A percentile compares a stretch with the other conserved stretches of the same genome.
Evolutionary conservation across 257 asterid species (phyloP).

Genomic region (Avicennia marina): DNA sequence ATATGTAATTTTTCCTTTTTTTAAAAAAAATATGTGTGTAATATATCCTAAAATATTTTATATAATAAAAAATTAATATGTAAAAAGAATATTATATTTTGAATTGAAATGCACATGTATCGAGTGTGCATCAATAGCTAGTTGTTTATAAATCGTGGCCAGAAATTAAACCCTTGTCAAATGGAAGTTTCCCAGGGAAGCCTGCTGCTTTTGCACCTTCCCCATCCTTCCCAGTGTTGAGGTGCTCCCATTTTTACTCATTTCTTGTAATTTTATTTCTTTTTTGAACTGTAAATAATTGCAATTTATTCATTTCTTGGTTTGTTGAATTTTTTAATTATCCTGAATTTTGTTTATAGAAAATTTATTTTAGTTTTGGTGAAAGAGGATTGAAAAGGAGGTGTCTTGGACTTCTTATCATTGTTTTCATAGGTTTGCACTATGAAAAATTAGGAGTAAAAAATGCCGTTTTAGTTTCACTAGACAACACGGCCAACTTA

Average conservation of each 20-base stretch:
- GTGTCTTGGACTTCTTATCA: background rate
- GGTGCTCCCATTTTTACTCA: conserved; percentile 25
- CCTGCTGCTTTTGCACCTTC: conserved; percentile 25
- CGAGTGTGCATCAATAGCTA: no score
- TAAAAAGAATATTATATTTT: no score
- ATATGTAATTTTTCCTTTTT: no score
- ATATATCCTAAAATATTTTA: no score
- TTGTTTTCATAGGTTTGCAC: background rate
- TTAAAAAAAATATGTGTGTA: no score
- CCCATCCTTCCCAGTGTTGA: conserved; percentile 19
- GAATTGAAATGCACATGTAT: no score
- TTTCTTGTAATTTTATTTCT: background rate
- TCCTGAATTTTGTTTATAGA: background rate
- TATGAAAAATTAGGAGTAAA: background rate
- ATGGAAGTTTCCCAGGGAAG: conserved; percentile 53
- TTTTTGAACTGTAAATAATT: background rate
- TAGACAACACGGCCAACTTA: background rate
- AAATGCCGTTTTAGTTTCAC: background rate
- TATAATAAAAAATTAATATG: no score
- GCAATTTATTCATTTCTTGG: background rate
- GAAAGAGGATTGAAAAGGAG: background rate
- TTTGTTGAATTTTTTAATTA: background rate
- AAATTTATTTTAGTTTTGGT: background rate
- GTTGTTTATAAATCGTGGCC: conserved; percentile 30
- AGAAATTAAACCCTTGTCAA: conserved; percentile 17